Evolutionary conservation across 2,329 filamentous ascomycete genomes (phyloP), one percentile per base, ranked within the genome.

Genomic region (Didymella exigua): DNA sequence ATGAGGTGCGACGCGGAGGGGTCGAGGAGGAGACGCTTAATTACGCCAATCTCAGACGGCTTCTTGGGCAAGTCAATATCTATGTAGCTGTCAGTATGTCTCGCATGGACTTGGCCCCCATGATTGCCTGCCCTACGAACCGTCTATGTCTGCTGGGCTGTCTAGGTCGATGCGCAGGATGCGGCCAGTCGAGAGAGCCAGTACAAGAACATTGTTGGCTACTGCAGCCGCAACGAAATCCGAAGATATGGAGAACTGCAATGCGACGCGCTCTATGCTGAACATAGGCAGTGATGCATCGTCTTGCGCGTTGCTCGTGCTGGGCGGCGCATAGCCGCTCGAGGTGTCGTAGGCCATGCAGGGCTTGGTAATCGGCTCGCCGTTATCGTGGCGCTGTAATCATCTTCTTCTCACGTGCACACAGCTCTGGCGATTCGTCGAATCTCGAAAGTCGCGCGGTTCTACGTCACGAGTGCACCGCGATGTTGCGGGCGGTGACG

Each of bases 61-160:
- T 93, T 95, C 79, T 96, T 96, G 31, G 95, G 95, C 7, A 99
- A 86, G 75, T 99, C 95, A 74, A 99, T 96, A 77, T 99, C 93
- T 96, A 67, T 47, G 16, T 9, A 18, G 7, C 23, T 29, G 19
- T 55, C 23, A 55, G 52, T 23, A 16, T 6, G 5, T 5, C 8
- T 18, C 19, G 10, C 11, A 26, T 1, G 11, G 18, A 7, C 9
- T 2, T 44, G 21, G 2, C 7, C 13, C 18, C 30, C 43, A 19
- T n/a, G 26, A 40, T 23, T 11, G 24, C 21, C 29, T 42, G 46
- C 30, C 27, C 50, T 59, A 71, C 70, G 56, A 62, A 78, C 75
- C 76, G 78, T 99, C 95, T 69, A 99, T 97, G 75, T 99, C 95
- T 71, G 93, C 91, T 5, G 95, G 90, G 69, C 89, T 90, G 75